Base-by-base conservation (phyloP, 176 grass and related monocot species). In the Tillandsia fasciculata region DNA sequence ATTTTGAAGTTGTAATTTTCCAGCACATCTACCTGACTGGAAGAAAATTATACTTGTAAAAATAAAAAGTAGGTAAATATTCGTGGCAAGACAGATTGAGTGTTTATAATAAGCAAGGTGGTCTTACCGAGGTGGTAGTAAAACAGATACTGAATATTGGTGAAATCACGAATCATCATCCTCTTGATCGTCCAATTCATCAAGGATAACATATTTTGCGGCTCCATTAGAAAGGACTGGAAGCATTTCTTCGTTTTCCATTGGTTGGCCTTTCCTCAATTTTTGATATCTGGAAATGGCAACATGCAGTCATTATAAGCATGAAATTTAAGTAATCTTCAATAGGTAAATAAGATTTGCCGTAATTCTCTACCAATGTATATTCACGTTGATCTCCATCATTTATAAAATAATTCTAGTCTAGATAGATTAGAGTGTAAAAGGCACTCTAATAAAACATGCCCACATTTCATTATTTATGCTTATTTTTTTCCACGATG, bases 181-280 rank as follows among this genome's bases (percentile, higher is more conserved):
- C 22, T 80, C 50, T 64, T 57, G 73, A 74, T 70, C 12, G 53
- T 99, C 94, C 73, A 87, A 74, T 75, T 92, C 80, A 72, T 99
- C 94, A 64, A 99, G 82, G 84, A 99, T 90, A 69, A 93, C 86
- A 74, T 99, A 99, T 83, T 86, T 99, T 74, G 82, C 68, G 63
- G 78, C 86, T 70, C 70, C 87, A 88, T 83, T 86, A 65, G 77
- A 79, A 26, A 74, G 81, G 51, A 71, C 64, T 77, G 84, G 82
- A 66, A 77, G 68, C 12, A 64, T 5, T 26, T 80, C 83, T 73
- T 81, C 87, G 64, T 80, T 79, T 70, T 90, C 86, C 58, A 50
- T 74, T 68, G 67, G 72, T 3, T 80, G 84, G 6, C 82, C 84
- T 67, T 52, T 92, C 64, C 87, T 99, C 49, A 88, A 83, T 90